Base-by-base conservation (phyloP, 2,329 filamentous ascomycete species). In the Fonsecaea nubica region DNA sequence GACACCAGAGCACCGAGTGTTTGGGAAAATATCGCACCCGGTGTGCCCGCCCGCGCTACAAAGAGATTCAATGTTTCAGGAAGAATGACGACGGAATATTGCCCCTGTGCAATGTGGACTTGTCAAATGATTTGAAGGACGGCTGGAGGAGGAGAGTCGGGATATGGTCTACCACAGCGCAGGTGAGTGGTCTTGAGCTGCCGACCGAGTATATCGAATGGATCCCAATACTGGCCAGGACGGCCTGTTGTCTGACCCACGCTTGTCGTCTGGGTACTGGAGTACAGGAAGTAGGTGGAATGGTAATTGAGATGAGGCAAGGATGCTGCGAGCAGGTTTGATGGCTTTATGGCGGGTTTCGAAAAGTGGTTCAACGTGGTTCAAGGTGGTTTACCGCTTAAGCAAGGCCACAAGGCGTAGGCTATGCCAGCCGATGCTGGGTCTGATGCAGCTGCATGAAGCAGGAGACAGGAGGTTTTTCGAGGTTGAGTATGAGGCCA, bases 311-410 rank as follows among this genome's bases (percentile, higher is more conserved):
- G 63, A 60, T 63, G 33, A 67, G 42, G 65, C 58, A 60, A 55
- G 50, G 55, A 36, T 55, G 15, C 30, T 35, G 50, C n/a, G 21
- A 55, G 60, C 62, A 52, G 64, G 62, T 62, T 55, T 42, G 64
- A 50, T 42, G 58, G 40, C 38, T 65, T 58, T 64, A 58, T 53
- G 54, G 48, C 30, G 42, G 56, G 52, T 64, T 60, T 45, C 45
- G 54, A 62, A 63, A 61, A 53, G 38, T 56, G 58, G 58, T 21
- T 60, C 45, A 30, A 53, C 32, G 32, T 52, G 45, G 45, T 25
- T 25, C 55, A 59, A 52, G 25, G 35, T 30, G 18, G 56, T 65
- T 65, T 63, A 68, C 66, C 66, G 66, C 66, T 68, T 62, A 55
- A 62, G 58, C 56, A 55, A 52, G 63, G 63, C 52, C 64, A 63